Evolutionary conservation across 371 early-diverging fungal genomes (phyloP).

Genomic region (Ordospora colligata): DNA sequence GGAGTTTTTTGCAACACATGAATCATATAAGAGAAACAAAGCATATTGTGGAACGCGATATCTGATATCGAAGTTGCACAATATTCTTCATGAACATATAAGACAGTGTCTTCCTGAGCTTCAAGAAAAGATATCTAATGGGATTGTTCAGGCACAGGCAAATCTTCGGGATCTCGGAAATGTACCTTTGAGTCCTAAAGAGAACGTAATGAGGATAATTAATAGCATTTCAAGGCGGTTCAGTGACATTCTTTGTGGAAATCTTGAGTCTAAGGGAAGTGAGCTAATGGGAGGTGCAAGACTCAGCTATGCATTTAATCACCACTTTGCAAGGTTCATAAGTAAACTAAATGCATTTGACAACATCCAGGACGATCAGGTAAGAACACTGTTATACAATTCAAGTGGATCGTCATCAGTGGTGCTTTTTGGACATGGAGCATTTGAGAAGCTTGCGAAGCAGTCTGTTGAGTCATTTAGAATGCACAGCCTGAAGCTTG

Average conservation of each 20-base stretch:
- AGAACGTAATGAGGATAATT: constrained; percentile 65
- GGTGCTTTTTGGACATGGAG: constrained; percentile 85
- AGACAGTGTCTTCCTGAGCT: constrained; percentile 45
- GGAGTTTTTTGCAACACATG: constrained; percentile 78
- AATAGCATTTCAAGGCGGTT: constrained; percentile 72
- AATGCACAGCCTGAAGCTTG: constrained; percentile 71
- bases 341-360: constrained; percentile 83
- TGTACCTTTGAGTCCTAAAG: constrained; percentile 25
- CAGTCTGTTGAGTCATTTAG: constrained; percentile 72
- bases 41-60: constrained; percentile 94
- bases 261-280: constrained; percentile 75
- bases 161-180: constrained; percentile 64
- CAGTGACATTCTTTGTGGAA: constrained; percentile 76
- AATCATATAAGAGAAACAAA: constrained; percentile 79
- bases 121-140: constrained; percentile 56
- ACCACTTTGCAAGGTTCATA: constrained; percentile 78
- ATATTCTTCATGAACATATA: constrained; percentile 65
- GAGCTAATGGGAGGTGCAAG: constrained; percentile 93
- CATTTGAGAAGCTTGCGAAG: constrained; percentile 89
- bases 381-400: constrained; percentile 89
- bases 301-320: constrained; percentile 91
- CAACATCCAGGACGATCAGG: constrained; percentile 86
- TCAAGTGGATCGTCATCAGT: constrained; percentile 85
- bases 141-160: constrained; percentile 68
- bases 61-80: constrained; percentile 80